Evolutionary conservation across 768 basidiomycete species (phyloP), one percentile per base, ranked within the genome.

Genomic region (Tremella mesenterica): DNA sequence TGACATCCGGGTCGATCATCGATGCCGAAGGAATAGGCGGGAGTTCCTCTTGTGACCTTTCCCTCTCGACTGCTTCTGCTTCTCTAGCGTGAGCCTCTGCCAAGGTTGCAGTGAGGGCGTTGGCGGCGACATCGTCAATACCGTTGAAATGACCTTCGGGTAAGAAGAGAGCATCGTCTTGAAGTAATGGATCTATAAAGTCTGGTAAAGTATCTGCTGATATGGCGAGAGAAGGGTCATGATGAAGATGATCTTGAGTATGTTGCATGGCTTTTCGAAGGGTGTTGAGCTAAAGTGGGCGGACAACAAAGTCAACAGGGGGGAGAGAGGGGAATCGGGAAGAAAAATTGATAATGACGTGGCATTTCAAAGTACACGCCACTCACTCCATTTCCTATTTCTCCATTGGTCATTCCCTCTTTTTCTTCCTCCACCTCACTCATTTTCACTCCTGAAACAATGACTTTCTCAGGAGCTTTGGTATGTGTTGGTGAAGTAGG

Each of bases 381-480:
- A n/a, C n/a, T n/a, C n/a, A n/a, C n/a, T n/a, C n/a, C n/a, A n/a
- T n/a, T n/a, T n/a, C n/a, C n/a, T n/a, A n/a, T n/a, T n/a, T n/a
- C n/a, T n/a, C n/a, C n/a, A n/a, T n/a, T n/a, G n/a, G n/a, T n/a
- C n/a, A n/a, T n/a, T n/a, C n/a, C n/a, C n/a, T 41, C 38, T 41
- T 16, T 4, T 14, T 8, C 38, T 5, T 18, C 6, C 38, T 4
- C 14, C 4, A 41, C 4, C 4, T 41, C 8, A 5, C 5, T 41
- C 38, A n/a, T n/a, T n/a, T n/a, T n/a, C n/a, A n/a, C n/a, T n/a
- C n/a, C n/a, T 23, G 14, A 41, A 31, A 44, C 16, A n/a, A 91
- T 91, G 88, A 80, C 84, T 6, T 90, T 90, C 73, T 90, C 88
- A 69, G 87, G 88, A 62, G 86, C 46, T 84, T 77, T 34, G 59